phyloP scores from a whole-genome alignment of 2,329 filamentous ascomycete genomes.

The Nigrograna mackinnonii region DNA sequence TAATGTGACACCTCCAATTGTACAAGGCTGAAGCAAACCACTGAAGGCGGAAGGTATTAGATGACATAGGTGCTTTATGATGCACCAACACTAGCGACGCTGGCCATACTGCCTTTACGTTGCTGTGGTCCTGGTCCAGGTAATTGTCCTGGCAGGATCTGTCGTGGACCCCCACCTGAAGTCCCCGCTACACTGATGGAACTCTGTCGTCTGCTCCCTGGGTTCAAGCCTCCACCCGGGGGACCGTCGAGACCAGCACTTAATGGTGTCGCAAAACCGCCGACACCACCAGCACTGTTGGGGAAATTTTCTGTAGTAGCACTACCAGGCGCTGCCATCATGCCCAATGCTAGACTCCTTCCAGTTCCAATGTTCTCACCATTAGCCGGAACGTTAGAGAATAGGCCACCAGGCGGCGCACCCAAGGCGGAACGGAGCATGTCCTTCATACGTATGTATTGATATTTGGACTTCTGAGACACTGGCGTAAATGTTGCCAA shows the following conservation, averaged over 20 bases:
- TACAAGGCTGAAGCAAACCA: background rate
- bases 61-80: conserved; percentile 4
- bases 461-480: conserved; percentile 58
- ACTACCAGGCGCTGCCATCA: conserved; percentile 34
- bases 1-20: no score
- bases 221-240: conserved; percentile 9
- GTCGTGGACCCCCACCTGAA: conserved; percentile 27
- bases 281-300: conserved; percentile 26
- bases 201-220: conserved; percentile 31
- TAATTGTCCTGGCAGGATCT: conserved; percentile 42
- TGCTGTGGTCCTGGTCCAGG: conserved; percentile 33
- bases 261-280: conserved; percentile 27
- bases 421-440: conserved; percentile 64
- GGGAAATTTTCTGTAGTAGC: conserved; percentile 35
- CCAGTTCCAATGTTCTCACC: conserved; percentile 24
- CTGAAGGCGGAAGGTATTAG: no score
- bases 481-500: conserved; percentile 67
- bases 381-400: conserved; percentile 21
- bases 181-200: conserved; percentile 23
- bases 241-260: conserved; percentile 34
- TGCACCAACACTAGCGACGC: conserved; percentile 23
- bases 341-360: conserved; percentile 29
- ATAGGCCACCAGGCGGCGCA: conserved; percentile 40
- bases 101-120: conserved; percentile 34
- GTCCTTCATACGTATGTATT: conserved; percentile 65